phyloP scores from a whole-genome alignment of 441 rosid genomes.

The Hypseocharis bilobata region DNA sequence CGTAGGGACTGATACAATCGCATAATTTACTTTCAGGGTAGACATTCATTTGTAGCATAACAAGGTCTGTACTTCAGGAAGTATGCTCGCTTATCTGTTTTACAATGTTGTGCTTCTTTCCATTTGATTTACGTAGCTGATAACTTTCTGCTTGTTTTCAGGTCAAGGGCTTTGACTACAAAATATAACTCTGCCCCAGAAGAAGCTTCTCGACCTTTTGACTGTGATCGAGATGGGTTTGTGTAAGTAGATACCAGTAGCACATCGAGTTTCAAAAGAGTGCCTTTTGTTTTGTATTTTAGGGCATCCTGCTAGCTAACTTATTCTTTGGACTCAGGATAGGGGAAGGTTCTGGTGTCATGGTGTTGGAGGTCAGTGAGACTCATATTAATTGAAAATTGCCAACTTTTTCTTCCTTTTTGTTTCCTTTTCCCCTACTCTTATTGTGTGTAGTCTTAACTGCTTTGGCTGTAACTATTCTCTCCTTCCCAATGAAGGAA shows the following conservation, averaged over 20 bases:
- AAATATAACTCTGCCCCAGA: constrained; percentile 60
- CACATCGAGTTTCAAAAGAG: constrained; percentile 9
- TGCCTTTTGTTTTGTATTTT: not conserved
- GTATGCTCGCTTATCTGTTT: not conserved
- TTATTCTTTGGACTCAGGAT: constrained; percentile 45
- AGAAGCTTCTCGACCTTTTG: constrained; percentile 96
- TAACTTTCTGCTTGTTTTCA: constrained; percentile 28
- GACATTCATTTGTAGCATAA: not conserved
- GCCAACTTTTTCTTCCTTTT: not conserved
- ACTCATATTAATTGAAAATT: constrained; percentile 1
- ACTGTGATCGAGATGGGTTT: constrained; percentile 84
- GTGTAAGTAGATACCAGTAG: constrained; percentile 49
- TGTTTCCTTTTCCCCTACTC: not conserved
- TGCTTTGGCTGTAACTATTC: constrained; percentile 5
- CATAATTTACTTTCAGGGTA: not conserved
- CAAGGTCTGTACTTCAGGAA: not conserved
- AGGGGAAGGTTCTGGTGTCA: constrained; percentile 81
- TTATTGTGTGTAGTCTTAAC: not conserved
- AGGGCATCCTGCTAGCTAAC: constrained; percentile 13
- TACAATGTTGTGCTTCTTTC: not conserved
- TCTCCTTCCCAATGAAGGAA: constrained; percentile 39
- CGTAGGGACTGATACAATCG: not conserved
- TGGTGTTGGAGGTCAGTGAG: constrained; percentile 72
- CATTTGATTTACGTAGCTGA: constrained; percentile 6
- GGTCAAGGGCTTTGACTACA: constrained; percentile 78